These are phyloP conservation scores for Sugiyamaella valdiviana DNA, from an alignment of 805 yeast species.

Conservation along the genomic window DNA sequence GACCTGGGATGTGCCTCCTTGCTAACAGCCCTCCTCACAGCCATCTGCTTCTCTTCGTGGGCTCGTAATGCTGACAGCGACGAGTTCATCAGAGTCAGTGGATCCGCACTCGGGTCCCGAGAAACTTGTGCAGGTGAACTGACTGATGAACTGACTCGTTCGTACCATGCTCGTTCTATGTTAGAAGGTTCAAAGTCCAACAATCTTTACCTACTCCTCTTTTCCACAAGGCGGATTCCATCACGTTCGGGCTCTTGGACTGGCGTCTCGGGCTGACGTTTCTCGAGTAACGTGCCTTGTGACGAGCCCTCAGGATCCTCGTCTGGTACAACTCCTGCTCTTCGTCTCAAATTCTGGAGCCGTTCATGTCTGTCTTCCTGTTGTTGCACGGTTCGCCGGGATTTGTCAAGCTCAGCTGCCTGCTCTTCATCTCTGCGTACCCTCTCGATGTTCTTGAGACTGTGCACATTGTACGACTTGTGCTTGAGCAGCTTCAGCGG, in stretches of 20 bases:
- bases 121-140: neutral
- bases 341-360: neutral
- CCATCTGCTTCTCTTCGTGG: neutral
- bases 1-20: neutral
- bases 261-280: neutral
- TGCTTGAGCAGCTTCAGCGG: constrained; percentile 27
- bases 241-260: neutral
- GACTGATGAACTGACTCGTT: neutral
- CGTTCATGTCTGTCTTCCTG: neutral
- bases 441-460: constrained; percentile 23
- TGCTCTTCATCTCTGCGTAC: constrained; percentile 25
- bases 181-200: neutral
- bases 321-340: neutral
- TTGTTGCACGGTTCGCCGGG: constrained; percentile 9
- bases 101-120: neutral
- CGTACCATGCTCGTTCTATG: neutral
- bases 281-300: too few relatives aligned
- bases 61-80: neutral
- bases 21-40: neutral
- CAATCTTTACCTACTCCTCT: neutral
- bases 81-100: neutral
- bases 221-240: neutral
- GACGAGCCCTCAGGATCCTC: too few relatives aligned
- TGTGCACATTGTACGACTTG: constrained; percentile 29
- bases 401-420: constrained; percentile 30